These are phyloP conservation scores for Pseudopediastrum boryanum DNA, from an alignment of 139 green algal genomes.

Conservation along the genomic window DNA sequence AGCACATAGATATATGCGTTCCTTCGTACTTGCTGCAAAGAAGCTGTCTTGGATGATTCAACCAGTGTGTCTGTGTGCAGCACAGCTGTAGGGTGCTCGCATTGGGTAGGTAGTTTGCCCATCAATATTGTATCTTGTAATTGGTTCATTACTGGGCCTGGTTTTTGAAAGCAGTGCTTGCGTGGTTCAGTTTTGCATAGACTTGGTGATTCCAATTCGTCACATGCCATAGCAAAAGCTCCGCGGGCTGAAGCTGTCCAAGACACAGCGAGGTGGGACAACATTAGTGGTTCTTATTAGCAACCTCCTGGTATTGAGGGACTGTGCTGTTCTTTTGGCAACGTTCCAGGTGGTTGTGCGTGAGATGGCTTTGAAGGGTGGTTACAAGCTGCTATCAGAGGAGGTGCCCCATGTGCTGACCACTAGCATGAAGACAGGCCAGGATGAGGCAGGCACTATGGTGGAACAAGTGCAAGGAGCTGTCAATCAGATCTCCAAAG, in stretches of 20 bases:
- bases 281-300: not conserved
- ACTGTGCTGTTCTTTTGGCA: not conserved
- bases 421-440: slow-evolving; percentile 9
- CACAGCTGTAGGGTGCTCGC: no score
- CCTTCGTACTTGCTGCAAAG: no score
- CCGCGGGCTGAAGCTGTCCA: not conserved
- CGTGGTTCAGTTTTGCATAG: no score
- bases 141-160: no score
- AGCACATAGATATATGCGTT: no score
- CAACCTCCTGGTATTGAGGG: not conserved
- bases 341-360: slow-evolving; percentile 20
- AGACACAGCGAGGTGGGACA: not conserved
- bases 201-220: not conserved
- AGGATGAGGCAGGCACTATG: slow-evolving; percentile 22
- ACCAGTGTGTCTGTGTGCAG: no score
- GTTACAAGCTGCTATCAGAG: slow-evolving; percentile 11
- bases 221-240: not conserved
- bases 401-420: slow-evolving; percentile 32
- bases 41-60: no score
- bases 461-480: not conserved
- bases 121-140: no score
- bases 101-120: no score
- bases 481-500: no score
- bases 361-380: not conserved
- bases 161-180: no score